phyloP scores from a whole-genome alignment of 805 yeast genomes.

The Candida andamanensis region DNA sequence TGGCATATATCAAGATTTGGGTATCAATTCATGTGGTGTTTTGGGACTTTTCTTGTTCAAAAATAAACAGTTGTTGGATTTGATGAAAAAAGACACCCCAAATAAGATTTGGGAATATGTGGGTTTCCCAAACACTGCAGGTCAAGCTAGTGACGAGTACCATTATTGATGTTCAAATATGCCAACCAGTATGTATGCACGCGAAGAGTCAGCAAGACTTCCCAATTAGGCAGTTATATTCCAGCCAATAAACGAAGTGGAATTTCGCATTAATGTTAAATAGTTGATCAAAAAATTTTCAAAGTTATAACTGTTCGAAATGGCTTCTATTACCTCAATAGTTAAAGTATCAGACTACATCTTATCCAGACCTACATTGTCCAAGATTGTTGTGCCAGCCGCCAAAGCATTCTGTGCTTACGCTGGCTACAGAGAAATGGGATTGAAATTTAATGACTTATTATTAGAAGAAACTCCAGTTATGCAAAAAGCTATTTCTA shows the following conservation, averaged over 20 bases:
- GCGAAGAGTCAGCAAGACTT: not conserved
- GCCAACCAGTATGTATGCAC: not conserved
- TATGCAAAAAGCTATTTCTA: conserved; percentile 79
- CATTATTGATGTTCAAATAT: conserved; percentile 27
- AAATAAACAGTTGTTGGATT: conserved; percentile 47
- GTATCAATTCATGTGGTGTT: conserved; percentile 77
- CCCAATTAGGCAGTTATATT: not conserved
- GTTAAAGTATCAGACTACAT: conserved; percentile 75
- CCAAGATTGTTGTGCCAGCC: conserved; percentile 72
- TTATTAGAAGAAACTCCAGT: conserved; percentile 82
- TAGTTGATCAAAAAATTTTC: not conserved
- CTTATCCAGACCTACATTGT: conserved; percentile 72
- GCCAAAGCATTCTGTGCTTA: conserved; percentile 67
- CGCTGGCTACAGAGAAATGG: conserved; percentile 93
- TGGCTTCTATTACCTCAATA: conserved; percentile 63
- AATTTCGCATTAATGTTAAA: conserved; percentile 11
- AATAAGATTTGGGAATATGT: conserved; percentile 52
- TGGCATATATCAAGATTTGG: conserved; percentile 49
- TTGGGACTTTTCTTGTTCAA: conserved; percentile 78
- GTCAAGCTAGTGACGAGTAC: conserved; percentile 54
- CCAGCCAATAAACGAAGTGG: conserved; percentile 22
- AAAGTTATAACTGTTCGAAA: conserved; percentile 15
- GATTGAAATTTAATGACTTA: conserved; percentile 84
- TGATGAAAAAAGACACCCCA: conserved; percentile 45
- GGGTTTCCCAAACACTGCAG: conserved; percentile 63